phyloP scores from a whole-genome alignment of 2,329 filamentous ascomycete genomes.

The Penicillium concentricum region DNA sequence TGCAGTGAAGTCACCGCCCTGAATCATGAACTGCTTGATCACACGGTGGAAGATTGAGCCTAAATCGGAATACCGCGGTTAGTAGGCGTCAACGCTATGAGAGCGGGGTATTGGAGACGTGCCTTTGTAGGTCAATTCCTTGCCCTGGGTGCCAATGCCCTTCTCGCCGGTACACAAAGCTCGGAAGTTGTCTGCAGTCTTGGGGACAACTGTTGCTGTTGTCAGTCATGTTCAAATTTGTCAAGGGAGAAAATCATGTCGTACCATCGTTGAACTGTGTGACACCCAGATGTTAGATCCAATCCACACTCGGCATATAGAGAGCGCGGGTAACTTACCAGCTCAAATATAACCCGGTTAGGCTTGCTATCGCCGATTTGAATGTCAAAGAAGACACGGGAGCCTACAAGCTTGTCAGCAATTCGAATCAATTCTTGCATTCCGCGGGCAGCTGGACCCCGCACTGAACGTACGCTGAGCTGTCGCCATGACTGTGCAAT shows the following conservation, averaged over 20 bases:
- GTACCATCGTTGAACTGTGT: conserved; percentile 51
- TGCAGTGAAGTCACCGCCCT: conserved; percentile 94
- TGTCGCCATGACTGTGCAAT: conserved; percentile 33
- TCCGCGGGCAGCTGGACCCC: conserved; percentile 23
- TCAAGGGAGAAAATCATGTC: conserved; percentile 10
- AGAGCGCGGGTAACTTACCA: conserved; percentile 52
- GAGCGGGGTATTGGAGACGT: conserved; percentile 13
- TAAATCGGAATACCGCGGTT: conserved; percentile 19
- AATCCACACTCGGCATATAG: conserved; percentile 2
- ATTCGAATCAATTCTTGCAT: conserved; percentile 7
- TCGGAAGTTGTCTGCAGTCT: conserved; percentile 96
- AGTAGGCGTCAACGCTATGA: neutral
- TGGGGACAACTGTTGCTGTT: conserved; percentile 66
- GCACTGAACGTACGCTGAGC: conserved; percentile 33
- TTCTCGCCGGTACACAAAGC: conserved; percentile 94
- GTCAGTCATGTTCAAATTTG: neutral
- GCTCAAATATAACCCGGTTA: conserved; percentile 83
- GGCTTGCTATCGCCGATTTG: conserved; percentile 70
- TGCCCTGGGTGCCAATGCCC: conserved; percentile 75
- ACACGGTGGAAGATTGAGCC: conserved; percentile 90
- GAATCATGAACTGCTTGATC: conserved; percentile 98
- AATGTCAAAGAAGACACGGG: conserved; percentile 92
- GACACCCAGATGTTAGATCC: conserved; percentile 20
- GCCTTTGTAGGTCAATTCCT: conserved; percentile 86
- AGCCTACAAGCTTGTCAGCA: conserved; percentile 27